Conservation (phyloP, 345 rosid species). For the Salix purpurea region DNA sequence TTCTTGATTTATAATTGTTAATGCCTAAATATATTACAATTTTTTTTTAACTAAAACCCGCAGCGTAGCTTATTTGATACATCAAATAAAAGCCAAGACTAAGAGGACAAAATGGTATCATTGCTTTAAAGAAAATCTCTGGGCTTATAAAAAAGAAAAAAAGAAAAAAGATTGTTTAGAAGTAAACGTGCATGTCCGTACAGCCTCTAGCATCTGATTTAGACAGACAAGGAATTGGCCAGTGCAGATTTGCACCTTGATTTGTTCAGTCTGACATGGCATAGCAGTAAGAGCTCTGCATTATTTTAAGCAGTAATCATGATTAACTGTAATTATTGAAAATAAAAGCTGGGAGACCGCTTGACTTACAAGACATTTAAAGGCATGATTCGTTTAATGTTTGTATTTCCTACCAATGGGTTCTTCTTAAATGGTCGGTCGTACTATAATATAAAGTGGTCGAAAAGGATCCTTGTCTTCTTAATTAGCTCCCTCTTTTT, state of each 20-base stretch:
- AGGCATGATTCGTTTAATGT: not conserved
- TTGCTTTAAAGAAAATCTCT: not conserved
- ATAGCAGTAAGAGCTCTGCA: not conserved
- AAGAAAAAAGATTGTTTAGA: no score
- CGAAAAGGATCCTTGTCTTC: not conserved
- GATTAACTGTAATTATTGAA: not conserved
- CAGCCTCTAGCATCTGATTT: not conserved
- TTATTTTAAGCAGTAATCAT: not conserved
- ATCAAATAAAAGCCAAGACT: no score
- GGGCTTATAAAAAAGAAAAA: not conserved
- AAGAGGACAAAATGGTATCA: not conserved
- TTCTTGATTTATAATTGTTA: no score
- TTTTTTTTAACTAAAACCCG: no score
- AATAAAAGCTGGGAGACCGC: not conserved
- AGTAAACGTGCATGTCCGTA: constrained; percentile 7
- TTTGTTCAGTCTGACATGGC: not conserved
- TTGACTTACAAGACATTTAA: constrained; percentile 25
- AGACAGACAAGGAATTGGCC: not conserved
- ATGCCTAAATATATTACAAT: no score
- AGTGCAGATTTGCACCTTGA: not conserved
- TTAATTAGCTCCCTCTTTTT: no score
- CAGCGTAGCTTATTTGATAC: no score
- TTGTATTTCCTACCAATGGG: constrained; percentile 2
- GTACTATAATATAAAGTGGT: not conserved
- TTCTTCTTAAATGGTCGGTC: constrained; percentile 15